These are phyloP conservation scores for Alternaria angustiovoidea DNA, from an alignment of 2,329 filamentous ascomycete genomes.

Conservation along the genomic window DNA sequence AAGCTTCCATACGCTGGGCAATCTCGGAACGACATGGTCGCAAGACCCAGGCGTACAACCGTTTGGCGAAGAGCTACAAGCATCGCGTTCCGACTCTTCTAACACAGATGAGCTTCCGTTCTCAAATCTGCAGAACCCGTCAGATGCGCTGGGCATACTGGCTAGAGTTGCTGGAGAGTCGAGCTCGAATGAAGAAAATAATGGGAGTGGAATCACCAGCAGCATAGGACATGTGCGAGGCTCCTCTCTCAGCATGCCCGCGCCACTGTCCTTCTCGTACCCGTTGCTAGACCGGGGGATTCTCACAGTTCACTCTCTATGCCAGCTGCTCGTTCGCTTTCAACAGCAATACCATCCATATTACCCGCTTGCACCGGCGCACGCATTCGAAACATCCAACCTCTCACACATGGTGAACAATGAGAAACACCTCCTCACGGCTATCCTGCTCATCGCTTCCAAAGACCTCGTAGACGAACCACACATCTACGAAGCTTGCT, in stretches of 20 bases:
- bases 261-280: slow-evolving; percentile 53
- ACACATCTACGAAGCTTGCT: slow-evolving; percentile 70
- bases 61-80: slow-evolving; percentile 31
- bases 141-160: slow-evolving; percentile 59
- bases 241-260: slow-evolving; percentile 24
- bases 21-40: slow-evolving; percentile 50
- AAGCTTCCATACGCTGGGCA: slow-evolving; percentile 48
- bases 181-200: slow-evolving; percentile 40
- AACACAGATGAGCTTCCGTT: slow-evolving; percentile 48
- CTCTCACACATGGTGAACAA: slow-evolving; percentile 65
- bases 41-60: slow-evolving; percentile 32
- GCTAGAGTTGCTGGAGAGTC: slow-evolving; percentile 55
- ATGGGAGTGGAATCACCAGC: slow-evolving; percentile 17
- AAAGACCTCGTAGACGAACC: slow-evolving; percentile 73
- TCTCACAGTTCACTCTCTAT: slow-evolving; percentile 57
- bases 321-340: slow-evolving; percentile 65
- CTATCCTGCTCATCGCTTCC: slow-evolving; percentile 74
- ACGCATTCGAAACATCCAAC: slow-evolving; percentile 63
- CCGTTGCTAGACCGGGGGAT: slow-evolving; percentile 52
- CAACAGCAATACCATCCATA: slow-evolving; percentile 73
- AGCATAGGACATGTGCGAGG: slow-evolving; percentile 21
- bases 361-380: slow-evolving; percentile 71
- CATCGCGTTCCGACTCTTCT: slow-evolving; percentile 40
- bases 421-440: slow-evolving; percentile 73
- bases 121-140: slow-evolving; percentile 59